Evolutionary conservation across 176 grass and related monocot species (phyloP), one percentile per base, ranked within the genome.

Genomic region (Eremochloa ophiuroides): DNA sequence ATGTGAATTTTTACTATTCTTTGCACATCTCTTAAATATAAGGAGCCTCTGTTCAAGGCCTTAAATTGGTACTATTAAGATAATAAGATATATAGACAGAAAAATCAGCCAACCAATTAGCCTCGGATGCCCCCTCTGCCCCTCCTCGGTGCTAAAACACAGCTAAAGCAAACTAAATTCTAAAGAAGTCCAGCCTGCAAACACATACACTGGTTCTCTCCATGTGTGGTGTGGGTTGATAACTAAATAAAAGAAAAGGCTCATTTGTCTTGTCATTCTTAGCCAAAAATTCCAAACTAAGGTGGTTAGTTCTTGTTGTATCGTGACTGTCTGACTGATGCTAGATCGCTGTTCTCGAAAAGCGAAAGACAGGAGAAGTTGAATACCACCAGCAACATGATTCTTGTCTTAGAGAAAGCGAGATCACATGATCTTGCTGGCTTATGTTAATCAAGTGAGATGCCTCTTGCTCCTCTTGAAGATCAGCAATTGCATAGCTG

Each of bases 301-400:
- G 71, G 29, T 74, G 2, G 10, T 30, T 64, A 61, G 35, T 29
- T 42, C 16, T n/a, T n/a, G n/a, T 76, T 80, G 61, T 17, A 65
- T 66, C 61, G n/a, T n/a, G n/a, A n/a, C n/a, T n/a, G n/a, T n/a
- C 30, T 69, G 34, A 29, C 6, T 16, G 26, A 42, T 25, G 17
- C 14, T 76, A 61, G 53, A 76, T 76, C 35, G 5, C n/a, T 61
- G 34, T 76, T 60, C 78, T 67, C 30, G 8, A 80, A 80, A 80
- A 39, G 77, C 12, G 20, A 51, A 58, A 62, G 44, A 53, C 77
- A 68, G 3, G 35, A 53, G 43, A 55, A 26, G 31, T 28, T 70
- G 38, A 55, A 35, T 42, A 81, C 68, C 27, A 29, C n/a, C 41
- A 41, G 25, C 31, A 18, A 22, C 23, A 14, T 6, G 69, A 59